Evolutionary conservation across 2,329 filamentous ascomycete genomes (phyloP).

Genomic region (Aspergillus udagawae): DNA sequence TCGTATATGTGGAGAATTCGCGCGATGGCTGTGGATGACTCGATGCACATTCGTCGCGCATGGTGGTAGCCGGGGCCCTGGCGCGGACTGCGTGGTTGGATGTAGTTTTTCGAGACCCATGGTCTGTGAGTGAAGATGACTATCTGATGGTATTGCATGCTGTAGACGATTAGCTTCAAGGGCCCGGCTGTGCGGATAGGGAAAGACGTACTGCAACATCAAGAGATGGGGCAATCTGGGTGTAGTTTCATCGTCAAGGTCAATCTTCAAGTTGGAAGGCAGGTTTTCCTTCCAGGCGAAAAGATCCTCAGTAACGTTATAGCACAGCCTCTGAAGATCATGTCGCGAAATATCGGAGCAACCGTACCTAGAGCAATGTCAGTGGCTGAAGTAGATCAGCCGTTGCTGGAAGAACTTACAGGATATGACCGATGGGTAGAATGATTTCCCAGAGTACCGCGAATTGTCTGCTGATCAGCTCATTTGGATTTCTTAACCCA

Average conservation of each 20-base stretch:
- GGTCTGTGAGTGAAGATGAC: constrained; percentile 44
- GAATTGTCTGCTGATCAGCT: constrained; percentile 36
- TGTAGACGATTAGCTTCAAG: constrained; percentile 11
- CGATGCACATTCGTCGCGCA: constrained; percentile 42
- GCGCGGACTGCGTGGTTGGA: constrained; percentile 38
- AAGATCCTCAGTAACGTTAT: constrained; percentile 34
- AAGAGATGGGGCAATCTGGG: constrained; percentile 39
- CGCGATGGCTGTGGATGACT: constrained; percentile 40
- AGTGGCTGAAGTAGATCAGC: background rate
- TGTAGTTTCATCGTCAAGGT: constrained; percentile 28
- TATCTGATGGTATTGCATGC: constrained; percentile 44
- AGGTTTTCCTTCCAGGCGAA: constrained; percentile 42
- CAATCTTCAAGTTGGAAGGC: constrained; percentile 33
- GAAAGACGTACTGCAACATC: constrained; percentile 35
- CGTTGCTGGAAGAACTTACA: constrained; percentile 24
- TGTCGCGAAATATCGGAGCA: constrained; percentile 36
- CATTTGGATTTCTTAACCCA: constrained; percentile 28
- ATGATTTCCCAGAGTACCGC: constrained; percentile 43
- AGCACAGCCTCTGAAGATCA: constrained; percentile 34
- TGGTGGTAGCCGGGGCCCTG: constrained; percentile 44
- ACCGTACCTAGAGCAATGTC: constrained; percentile 25
- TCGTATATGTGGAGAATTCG: constrained; percentile 40
- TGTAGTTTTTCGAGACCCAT: constrained; percentile 41
- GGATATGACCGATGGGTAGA: constrained; percentile 40
- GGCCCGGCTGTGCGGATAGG: background rate